Percentiles rank a stretch among this genome's conserved stretches.
phyloP scores from a whole-genome alignment of 108 stramenopile species.

The Cyclotella kingstonii region DNA sequence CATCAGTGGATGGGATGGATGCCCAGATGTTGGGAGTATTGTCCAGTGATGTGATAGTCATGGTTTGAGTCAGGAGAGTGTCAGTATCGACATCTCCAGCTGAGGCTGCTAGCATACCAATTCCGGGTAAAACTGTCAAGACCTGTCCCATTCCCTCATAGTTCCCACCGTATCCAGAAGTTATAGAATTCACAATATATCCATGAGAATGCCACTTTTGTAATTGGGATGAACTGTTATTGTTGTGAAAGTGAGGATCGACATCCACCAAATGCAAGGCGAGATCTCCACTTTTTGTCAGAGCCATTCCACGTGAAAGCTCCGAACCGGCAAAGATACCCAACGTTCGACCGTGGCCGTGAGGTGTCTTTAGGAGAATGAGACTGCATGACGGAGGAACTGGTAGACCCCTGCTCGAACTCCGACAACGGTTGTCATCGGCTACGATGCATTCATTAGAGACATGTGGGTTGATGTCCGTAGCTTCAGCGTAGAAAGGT shows the following conservation, averaged over 20 bases:
- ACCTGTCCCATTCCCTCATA: conserved; percentile 28
- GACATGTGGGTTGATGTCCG: too few species aligned
- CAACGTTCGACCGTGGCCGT: conserved; percentile 1
- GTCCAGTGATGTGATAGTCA: neutral
- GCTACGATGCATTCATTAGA: too few species aligned
- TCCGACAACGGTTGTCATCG: too few species aligned
- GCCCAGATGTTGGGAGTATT: conserved; percentile 36
- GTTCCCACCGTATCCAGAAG: conserved; percentile 34
- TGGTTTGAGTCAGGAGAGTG: neutral
- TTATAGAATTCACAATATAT: conserved; percentile 7
- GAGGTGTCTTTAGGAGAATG: too few species aligned
- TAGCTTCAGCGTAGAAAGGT: too few species aligned
- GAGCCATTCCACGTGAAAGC: conserved; percentile 2
- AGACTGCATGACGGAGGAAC: too few species aligned
- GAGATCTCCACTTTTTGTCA: conserved; percentile 18
- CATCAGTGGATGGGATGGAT: conserved; percentile 24
- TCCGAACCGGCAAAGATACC: conserved; percentile 1
- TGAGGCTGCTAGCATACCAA: conserved; percentile 25
- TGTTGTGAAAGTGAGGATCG: neutral
- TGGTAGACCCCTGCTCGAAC: too few species aligned
- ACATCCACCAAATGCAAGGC: conserved; percentile 27
- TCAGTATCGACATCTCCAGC: neutral
- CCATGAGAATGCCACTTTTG: conserved; percentile 16
- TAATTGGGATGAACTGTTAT: neutral
- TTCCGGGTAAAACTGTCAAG: conserved; percentile 12